A percentile compares a stretch with the other conserved stretches of the same genome.
Conservation (phyloP, 208 protist genomes). For the Trypanosoma scelopori region DNA sequence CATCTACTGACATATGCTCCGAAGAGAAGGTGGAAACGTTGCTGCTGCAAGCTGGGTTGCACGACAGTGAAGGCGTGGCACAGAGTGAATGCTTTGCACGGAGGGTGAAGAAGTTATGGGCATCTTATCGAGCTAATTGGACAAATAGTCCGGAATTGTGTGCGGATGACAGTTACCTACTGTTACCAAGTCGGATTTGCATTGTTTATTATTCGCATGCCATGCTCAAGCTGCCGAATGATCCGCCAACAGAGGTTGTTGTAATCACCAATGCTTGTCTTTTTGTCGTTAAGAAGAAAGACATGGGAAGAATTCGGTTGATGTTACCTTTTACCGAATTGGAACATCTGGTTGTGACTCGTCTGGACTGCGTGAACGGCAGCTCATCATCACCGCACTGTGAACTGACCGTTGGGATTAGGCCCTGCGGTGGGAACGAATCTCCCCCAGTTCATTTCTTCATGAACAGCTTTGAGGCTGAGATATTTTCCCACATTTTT, state of each 20-base stretch:
- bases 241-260: background rate
- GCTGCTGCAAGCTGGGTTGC: background rate
- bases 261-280: conserved; percentile 11
- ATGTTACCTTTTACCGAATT: background rate
- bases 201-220: conserved; percentile 6
- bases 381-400: background rate
- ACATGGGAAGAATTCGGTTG: background rate
- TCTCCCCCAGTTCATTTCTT: background rate
- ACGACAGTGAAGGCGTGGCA: background rate
- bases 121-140: conserved; percentile 6
- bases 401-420: conserved; percentile 4
- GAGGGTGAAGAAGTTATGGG: background rate
- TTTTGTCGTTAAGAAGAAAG: conserved; percentile 2
- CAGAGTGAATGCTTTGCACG: background rate
- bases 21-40: background rate
- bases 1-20: background rate
- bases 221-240: background rate
- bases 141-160: background rate
- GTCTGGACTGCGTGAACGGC: background rate
- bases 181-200: background rate
- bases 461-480: background rate
- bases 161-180: background rate
- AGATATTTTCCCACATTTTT: conserved; percentile 7
- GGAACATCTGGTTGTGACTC: background rate
- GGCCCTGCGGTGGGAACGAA: background rate